Evolutionary conservation across 768 basidiomycete species (phyloP).

Genomic region (Tricholoma hemisulphureum): DNA sequence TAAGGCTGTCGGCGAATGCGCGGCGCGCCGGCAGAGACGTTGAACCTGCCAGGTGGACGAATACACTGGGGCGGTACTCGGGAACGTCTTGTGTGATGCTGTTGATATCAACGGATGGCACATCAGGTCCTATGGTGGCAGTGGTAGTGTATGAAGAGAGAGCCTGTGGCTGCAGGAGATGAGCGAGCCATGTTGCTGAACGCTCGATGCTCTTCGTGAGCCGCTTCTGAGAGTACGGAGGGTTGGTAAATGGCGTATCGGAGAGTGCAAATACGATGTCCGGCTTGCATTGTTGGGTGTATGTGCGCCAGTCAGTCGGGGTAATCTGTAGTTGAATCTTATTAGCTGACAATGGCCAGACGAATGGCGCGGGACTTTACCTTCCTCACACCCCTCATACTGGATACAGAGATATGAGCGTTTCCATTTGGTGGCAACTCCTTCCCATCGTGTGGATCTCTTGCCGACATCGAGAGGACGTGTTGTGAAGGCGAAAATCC

Average conservation of each 20-base stretch:
- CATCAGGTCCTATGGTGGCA: constrained; percentile 11
- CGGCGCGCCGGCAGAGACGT: constrained; percentile 53
- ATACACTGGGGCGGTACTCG: constrained; percentile 8
- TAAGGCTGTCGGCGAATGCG: constrained; percentile 59
- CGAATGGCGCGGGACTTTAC: constrained; percentile 31
- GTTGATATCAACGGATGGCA: constrained; percentile 37
- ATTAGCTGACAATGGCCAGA: not conserved
- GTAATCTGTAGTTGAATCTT: constrained; percentile 42
- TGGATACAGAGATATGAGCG: constrained; percentile 50
- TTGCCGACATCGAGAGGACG: constrained; percentile 52
- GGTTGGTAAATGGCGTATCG: constrained; percentile 64
- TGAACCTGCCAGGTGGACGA: constrained; percentile 72
- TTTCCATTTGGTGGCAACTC: constrained; percentile 77
- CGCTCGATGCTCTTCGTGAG: constrained; percentile 74
- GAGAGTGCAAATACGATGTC: constrained; percentile 71
- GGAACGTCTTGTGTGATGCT: not conserved
- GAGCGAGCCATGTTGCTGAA: constrained; percentile 59
- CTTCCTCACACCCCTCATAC: constrained; percentile 70
- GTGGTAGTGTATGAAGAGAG: not conserved
- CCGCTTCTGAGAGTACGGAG: constrained; percentile 76
- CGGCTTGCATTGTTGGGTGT: constrained; percentile 53
- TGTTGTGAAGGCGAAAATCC: constrained; percentile 3
- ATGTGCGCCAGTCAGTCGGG: constrained; percentile 52
- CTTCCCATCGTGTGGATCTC: constrained; percentile 62
- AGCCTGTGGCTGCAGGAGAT: constrained; percentile 42